Base-by-base conservation (phyloP, 441 rosid genomes). In the Pelargonium fulgidum region DNA sequence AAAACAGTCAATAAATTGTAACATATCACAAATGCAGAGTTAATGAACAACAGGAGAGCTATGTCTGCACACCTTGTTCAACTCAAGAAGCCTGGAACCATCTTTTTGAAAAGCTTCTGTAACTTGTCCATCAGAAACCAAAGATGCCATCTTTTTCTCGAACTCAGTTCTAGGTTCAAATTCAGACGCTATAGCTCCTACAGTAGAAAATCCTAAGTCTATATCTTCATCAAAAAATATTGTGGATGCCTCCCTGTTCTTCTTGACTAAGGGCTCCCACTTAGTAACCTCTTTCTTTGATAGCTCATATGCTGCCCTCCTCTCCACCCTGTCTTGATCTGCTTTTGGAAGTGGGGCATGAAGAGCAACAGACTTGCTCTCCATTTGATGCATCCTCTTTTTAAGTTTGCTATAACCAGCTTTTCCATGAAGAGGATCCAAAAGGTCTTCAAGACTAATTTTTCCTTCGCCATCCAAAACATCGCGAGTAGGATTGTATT, bases 151-250 rank as follows among this genome's bases (percentile, higher is more conserved):
- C 85, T 83, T 85, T 81, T 83, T 91, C 90, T 93, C 99, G 83
- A 93, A 88, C 50, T 85, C 90, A 59, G 97, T 91, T 84, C 97
- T 81, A 64, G 99, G 97, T 74, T 91, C 86, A 83, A 93, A 91
- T 63, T 85, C 87, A 70, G 96, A 86, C 71, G 97, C 97, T 72
- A 93, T 93, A 45, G 99, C 92, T 11, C 99, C 99, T 41, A 91
- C 85, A 11, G 97, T 91, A 42, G 99, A 91, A 81, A 82, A 89
- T 22, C 90, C 90, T 69, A 86, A 52, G 74, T 87, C 82, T 76
- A 75, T 82, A 72, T 88, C 89, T 82, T 88, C 81, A 76, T 88
- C 85, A 75, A 91, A 93, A 75, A 72, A 85, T 69, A 93, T 65
- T 62, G 96, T 77, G 62, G 97, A 87, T 50, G 93, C 92, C 79